phyloP scores from a whole-genome alignment of 768 basidiomycete species.

The Suillus bovinus region DNA sequence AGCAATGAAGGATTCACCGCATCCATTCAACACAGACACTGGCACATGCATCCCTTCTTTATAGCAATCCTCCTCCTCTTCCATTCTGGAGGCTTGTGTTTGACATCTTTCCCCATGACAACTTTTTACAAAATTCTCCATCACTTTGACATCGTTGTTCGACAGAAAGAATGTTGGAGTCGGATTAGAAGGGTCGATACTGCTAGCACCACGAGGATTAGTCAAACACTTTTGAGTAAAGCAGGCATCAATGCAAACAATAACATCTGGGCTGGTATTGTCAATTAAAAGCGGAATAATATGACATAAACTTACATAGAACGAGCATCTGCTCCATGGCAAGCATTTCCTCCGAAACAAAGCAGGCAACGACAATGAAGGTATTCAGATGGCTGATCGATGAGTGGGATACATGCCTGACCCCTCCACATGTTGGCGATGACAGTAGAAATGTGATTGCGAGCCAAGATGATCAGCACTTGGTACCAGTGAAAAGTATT shows the following conservation, averaged over 20 bases:
- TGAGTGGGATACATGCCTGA: not conserved
- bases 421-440: not conserved
- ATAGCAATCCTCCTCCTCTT: conserved; percentile 13
- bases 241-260: conserved; percentile 35
- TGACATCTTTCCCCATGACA: not conserved
- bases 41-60: conserved; percentile 29
- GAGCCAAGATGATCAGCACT: conserved; percentile 9
- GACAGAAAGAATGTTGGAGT: conserved; percentile 21
- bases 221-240: conserved; percentile 33
- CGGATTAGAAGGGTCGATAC: conserved; percentile 16
- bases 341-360: conserved; percentile 15
- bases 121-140: conserved; percentile 16
- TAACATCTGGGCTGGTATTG: not conserved
- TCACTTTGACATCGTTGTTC: conserved; percentile 17
- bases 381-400: conserved; percentile 15
- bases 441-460: conserved; percentile 26
- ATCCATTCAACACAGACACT: conserved; percentile 32
- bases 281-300: not conserved
- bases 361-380: conserved; percentile 5
- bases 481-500: conserved; percentile 29
- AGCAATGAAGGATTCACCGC: conserved; percentile 29
- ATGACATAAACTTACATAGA: not conserved
- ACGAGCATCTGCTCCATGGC: not conserved
- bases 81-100: not conserved
- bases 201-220: conserved; percentile 16